Conservation (phyloP, 768 basidiomycete species). For the Panellus pusillus region DNA sequence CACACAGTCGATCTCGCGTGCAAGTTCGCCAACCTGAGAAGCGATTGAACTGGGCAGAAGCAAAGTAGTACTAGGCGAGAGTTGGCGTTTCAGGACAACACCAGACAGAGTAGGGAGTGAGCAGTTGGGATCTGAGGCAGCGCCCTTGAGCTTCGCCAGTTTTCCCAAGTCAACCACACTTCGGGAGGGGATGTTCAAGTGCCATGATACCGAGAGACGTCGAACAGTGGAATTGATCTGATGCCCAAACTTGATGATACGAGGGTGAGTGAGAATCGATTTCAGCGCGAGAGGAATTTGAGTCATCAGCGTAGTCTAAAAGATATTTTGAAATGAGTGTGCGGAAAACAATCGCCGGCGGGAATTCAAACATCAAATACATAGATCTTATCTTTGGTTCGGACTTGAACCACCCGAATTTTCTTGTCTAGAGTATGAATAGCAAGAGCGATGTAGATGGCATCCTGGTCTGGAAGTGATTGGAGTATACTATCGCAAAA, state of each 20-base stretch:
- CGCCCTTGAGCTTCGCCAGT: slow-evolving; percentile 12
- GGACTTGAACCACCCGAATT: neutral
- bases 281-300: slow-evolving; percentile 1
- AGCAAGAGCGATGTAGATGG: neutral
- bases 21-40: neutral
- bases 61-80: neutral
- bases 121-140: neutral
- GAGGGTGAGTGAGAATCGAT: slow-evolving; percentile 2
- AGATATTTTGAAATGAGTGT: neutral
- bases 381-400: neutral
- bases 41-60: neutral
- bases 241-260: slow-evolving; percentile 15
- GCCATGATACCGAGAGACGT: neutral
- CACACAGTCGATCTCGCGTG: slow-evolving; percentile 11
- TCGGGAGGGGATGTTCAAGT: neutral
- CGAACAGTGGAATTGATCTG: neutral
- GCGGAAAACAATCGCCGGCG: neutral
- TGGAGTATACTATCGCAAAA: slow-evolving; percentile 3
- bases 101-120: slow-evolving; percentile 5
- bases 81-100: slow-evolving; percentile 1
- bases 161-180: slow-evolving; percentile 8
- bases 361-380: slow-evolving; percentile 5
- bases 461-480: neutral
- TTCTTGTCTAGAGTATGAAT: neutral
- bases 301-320: too few relatives aligned